Percentiles rank a stretch among this genome's conserved stretches.
phyloP scores from a whole-genome alignment of 2,329 filamentous ascomycete genomes.

The Talaromyces amestolkiae region DNA sequence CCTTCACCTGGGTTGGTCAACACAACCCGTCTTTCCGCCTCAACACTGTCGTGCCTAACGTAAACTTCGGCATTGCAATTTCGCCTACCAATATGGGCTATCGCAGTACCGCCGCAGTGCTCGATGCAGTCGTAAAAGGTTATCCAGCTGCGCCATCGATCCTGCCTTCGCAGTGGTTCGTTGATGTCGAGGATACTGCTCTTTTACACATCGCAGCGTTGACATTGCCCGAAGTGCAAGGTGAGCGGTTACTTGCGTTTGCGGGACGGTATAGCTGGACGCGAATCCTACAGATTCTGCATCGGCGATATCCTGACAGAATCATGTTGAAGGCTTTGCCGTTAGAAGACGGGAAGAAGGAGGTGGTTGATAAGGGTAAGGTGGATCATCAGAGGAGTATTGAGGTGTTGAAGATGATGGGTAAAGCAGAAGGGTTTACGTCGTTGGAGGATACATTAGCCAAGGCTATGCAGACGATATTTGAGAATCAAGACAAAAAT shows the following conservation, averaged over 20 bases:
- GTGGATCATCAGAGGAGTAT: constrained; percentile 2
- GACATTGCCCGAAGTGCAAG: not conserved
- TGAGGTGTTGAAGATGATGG: constrained; percentile 9
- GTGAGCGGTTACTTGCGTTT: not conserved
- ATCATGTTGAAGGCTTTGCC: not conserved
- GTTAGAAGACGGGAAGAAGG: not conserved
- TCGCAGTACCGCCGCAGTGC: constrained; percentile 1
- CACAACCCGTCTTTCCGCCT: not conserved
- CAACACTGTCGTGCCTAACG: constrained; percentile 6
- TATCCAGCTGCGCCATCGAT: not conserved
- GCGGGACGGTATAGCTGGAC: constrained; percentile 3
- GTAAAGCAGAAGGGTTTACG: not conserved
- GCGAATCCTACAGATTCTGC: constrained; percentile 2
- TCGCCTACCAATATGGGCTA: constrained; percentile 3
- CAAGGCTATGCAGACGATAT: constrained; percentile 5
- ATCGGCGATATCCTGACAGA: not conserved
- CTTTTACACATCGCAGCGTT: not conserved
- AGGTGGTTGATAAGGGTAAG: constrained; percentile 1
- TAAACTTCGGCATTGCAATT: not conserved
- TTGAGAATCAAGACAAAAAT: not conserved
- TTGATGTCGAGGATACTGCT: constrained; percentile 9
- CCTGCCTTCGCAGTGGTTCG: constrained; percentile 1
- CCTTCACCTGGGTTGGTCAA: not conserved
- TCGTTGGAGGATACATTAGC: constrained; percentile 7
- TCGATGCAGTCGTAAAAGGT: constrained; percentile 9